Conservation (phyloP, 148 eudicot species). For the Simmondsia chinensis region DNA sequence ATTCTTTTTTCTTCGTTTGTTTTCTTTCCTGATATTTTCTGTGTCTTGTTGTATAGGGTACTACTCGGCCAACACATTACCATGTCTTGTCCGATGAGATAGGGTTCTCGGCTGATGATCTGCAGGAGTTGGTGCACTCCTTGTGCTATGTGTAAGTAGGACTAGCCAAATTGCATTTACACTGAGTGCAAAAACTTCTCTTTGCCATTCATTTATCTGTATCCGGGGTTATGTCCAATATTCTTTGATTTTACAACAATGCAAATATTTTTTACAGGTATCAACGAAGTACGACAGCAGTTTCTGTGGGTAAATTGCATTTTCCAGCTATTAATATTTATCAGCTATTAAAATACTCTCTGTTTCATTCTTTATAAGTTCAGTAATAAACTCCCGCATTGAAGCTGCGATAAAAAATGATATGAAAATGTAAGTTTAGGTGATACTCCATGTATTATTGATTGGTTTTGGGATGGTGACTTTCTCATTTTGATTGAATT, state of each 20-base stretch:
- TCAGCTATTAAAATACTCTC: background rate
- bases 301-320: conserved; percentile 25
- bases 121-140: conserved; percentile 23
- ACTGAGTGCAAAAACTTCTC: too few species aligned
- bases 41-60: conserved; percentile 10
- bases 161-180: too few species aligned
- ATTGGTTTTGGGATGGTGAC: too few species aligned
- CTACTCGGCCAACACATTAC: conserved; percentile 25
- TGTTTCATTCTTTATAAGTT: background rate
- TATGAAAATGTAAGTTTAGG: too few species aligned
- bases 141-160: conserved; percentile 25
- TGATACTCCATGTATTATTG: too few species aligned
- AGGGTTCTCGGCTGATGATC: conserved; percentile 16
- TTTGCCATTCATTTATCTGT: background rate
- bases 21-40: background rate
- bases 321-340: background rate
- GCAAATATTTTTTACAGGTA: conserved; percentile 21
- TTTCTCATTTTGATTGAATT: too few species aligned
- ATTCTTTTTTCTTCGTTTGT: background rate
- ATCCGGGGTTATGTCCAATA: too few species aligned
- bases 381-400: too few species aligned
- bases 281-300: conserved; percentile 34
- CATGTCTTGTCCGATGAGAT: conserved; percentile 16
- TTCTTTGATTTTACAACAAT: background rate
- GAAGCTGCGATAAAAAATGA: too few species aligned